Base-by-base conservation (phyloP, 1,139 yeast genomes). In the Saccharomyces hybrid region DNA sequence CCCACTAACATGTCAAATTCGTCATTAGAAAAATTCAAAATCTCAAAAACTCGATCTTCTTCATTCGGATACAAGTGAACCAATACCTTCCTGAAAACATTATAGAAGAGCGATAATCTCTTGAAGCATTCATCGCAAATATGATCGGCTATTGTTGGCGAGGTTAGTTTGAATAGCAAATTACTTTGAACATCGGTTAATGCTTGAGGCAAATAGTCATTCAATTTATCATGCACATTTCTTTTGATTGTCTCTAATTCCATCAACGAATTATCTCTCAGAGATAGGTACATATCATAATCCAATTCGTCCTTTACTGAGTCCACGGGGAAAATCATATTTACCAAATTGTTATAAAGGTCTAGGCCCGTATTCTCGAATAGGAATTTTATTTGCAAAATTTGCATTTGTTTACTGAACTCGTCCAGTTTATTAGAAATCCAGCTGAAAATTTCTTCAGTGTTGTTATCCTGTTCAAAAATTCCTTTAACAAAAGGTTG, bases 1-100 rank as follows among this genome's bases (percentile, higher is more conserved):
- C 90, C 91, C 28, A 86, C 67, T 55, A 86, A 72, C 0, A 88
- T 83, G 5, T 86, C 82, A 34, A 85, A 80, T 53, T 85, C 88
- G 6, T 65, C 58, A 47, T 78, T 82, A 0, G 71, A 58, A 49
- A 67, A 70, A 34, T 63, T 64, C 27, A 75, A 66, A 6, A 66
- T 64, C 3, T 60, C 54, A 4, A 54, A 58, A 3, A 69, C 52
- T 31, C 58, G 63, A 3, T 64, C 64, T 7, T 56, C 52, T 3
- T 66, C 63, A 1, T 71, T 71, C 32, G 74, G 73, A 52, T 73
- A 73, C 3, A 74, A 51, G 52, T 70, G 66, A 24, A 64, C 52
- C 47, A 74, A 68, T 0, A 74, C 65, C 59, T 80, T 74, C 61
- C 78, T 80, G 51, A 86, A 78, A 38, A 78, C 78, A 42, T 71